These are phyloP conservation scores for Neurospora hispaniola DNA, from an alignment of 495 filamentous ascomycete species.

Conservation along the genomic window DNA sequence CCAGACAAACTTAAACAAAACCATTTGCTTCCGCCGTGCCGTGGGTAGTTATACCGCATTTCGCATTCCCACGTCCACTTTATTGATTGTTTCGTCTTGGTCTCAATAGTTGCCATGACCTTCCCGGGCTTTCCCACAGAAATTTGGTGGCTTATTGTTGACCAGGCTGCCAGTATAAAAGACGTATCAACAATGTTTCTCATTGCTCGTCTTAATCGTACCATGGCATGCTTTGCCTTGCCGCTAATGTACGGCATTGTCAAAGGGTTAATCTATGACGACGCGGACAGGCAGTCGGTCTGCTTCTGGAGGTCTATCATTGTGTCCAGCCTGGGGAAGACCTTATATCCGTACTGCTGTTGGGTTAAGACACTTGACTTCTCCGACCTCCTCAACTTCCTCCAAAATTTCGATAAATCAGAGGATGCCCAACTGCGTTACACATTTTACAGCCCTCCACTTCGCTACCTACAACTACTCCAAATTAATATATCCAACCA, in stretches of 20 bases:
- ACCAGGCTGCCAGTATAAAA: slow-evolving; percentile 38
- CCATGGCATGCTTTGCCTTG: slow-evolving; percentile 46
- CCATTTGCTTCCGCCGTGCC: background rate
- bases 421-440: slow-evolving; percentile 18
- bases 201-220: slow-evolving; percentile 39
- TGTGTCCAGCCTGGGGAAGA: slow-evolving; percentile 51
- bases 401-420: slow-evolving; percentile 13
- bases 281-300: slow-evolving; percentile 36
- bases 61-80: background rate
- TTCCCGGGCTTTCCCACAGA: slow-evolving; percentile 40
- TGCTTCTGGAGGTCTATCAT: slow-evolving; percentile 61
- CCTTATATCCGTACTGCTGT: slow-evolving; percentile 57
- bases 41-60: background rate
- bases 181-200: slow-evolving; percentile 50
- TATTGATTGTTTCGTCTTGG: background rate
- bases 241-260: slow-evolving; percentile 46
- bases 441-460: slow-evolving; percentile 40
- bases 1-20: background rate
- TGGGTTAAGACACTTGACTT: slow-evolving; percentile 58
- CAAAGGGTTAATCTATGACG: too few species aligned
- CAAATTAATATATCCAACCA: background rate
- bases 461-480: slow-evolving; percentile 26
- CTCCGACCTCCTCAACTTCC: slow-evolving; percentile 40
- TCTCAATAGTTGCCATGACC: background rate
- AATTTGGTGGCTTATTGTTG: slow-evolving; percentile 48